Evolutionary conservation across 192 early-diverging fungal genomes (phyloP).

Genomic region (Diversispora epigaea): DNA sequence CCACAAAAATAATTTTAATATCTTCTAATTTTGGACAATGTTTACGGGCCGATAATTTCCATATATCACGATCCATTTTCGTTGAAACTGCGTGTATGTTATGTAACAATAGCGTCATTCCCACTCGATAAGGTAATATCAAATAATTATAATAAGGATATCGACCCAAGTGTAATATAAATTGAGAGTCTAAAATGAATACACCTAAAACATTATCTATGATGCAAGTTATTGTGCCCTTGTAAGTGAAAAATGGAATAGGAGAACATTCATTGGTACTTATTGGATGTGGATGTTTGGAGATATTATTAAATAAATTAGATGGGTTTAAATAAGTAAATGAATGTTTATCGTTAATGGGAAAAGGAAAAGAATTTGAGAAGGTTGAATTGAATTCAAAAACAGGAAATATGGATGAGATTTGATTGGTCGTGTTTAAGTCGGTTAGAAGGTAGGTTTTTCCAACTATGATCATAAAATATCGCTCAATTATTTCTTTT

Average conservation of each 20-base stretch:
- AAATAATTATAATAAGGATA: neutral
- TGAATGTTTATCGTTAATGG: no score
- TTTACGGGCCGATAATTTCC: neutral
- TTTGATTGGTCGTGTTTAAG: no score
- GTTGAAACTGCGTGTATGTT: slow-evolving; percentile 5
- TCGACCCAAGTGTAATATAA: neutral
- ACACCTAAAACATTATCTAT: slow-evolving; percentile 29
- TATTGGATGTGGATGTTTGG: no score
- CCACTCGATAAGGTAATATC: neutral
- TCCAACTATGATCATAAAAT: no score
- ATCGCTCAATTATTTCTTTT: no score
- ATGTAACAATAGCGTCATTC: slow-evolving; percentile 4
- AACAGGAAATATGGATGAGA: no score
- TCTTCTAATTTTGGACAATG: neutral
- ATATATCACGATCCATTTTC: neutral
- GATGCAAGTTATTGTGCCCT: neutral
- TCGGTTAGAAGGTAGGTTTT: no score
- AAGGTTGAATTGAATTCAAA: no score
- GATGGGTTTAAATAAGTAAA: no score
- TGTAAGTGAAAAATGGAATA: neutral
- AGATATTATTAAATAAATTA: no score
- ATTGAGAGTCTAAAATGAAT: slow-evolving; percentile 1
- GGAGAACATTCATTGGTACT: no score
- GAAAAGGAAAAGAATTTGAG: no score
- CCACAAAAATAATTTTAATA: neutral